Conservation (phyloP, 2,329 filamentous ascomycete species). For the Didymella arachidicola region DNA sequence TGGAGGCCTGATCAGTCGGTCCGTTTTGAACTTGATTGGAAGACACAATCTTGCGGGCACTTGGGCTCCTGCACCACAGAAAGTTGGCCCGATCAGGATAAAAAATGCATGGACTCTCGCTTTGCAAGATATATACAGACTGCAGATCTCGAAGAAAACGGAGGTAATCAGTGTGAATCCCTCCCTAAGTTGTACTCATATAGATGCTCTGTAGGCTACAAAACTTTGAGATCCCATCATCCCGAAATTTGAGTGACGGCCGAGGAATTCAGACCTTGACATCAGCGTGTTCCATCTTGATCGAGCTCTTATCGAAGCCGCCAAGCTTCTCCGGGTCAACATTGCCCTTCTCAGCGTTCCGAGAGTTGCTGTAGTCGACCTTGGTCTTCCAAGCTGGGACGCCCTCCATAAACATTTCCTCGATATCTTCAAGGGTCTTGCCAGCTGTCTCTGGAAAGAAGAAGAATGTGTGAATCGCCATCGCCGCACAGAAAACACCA, state of each 20-base stretch:
- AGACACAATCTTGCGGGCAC: not conserved
- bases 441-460: constrained; percentile 73
- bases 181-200: too few species aligned
- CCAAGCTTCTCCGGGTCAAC: constrained; percentile 37
- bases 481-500: constrained; percentile 72
- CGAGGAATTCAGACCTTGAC: constrained; percentile 2
- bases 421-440: constrained; percentile 79
- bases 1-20: not conserved
- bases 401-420: constrained; percentile 70
- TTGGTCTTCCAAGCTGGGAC: constrained; percentile 65
- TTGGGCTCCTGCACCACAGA: not conserved
- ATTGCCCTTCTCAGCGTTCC: constrained; percentile 35
- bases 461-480: constrained; percentile 74
- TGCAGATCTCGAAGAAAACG: too few species aligned
- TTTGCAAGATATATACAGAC: too few species aligned
- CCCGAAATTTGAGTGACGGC: not conserved
- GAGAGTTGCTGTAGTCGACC: constrained; percentile 35
- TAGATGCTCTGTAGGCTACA: too few species aligned
- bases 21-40: not conserved
- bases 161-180: too few species aligned
- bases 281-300: constrained; percentile 18
- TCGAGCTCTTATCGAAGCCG: constrained; percentile 18
- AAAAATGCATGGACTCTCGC: too few species aligned
- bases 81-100: too few species aligned
- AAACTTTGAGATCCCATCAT: not conserved